phyloP scores from a whole-genome alignment of 192 early-diverging fungal genomes.

The Phycomyces blakesleeanus region DNA sequence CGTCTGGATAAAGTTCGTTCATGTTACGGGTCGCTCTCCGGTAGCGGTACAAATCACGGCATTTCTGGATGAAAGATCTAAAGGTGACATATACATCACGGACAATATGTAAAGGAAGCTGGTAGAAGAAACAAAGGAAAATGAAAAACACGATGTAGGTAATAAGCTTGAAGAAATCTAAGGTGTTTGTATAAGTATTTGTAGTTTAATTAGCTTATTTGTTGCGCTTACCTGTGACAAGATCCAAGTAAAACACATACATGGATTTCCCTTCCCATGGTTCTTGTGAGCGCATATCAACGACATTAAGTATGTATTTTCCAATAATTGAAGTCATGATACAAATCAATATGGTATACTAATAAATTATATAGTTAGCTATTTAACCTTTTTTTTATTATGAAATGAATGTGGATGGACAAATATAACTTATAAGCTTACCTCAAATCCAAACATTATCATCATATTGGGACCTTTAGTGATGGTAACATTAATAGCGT shows the following conservation, averaged over 20 bases:
- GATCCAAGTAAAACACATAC: slow-evolving; percentile 87
- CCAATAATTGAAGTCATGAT: slow-evolving; percentile 68
- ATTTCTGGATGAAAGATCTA: slow-evolving; percentile 86
- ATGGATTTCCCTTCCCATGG: slow-evolving; percentile 96
- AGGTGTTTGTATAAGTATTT: no score
- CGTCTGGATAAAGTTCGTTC: slow-evolving; percentile 93
- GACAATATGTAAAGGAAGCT: slow-evolving; percentile 91
- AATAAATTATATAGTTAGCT: background rate
- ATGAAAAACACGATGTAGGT: slow-evolving; percentile 88
- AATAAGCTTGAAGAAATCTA: slow-evolving; percentile 87
- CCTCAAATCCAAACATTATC: slow-evolving; percentile 98
- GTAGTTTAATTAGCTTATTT: no score
- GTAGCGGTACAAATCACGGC: slow-evolving; percentile 86
- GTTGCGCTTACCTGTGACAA: slow-evolving; percentile 73
- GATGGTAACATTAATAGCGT: slow-evolving; percentile 60
- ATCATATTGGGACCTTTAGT: slow-evolving; percentile 84
- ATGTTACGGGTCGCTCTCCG: slow-evolving; percentile 93
- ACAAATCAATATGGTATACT: slow-evolving; percentile 86
- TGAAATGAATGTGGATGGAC: background rate
- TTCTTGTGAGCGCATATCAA: slow-evolving; percentile 74
- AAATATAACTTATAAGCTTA: slow-evolving; percentile 21
- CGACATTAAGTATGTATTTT: slow-evolving; percentile 85
- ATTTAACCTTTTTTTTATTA: background rate
- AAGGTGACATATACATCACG: slow-evolving; percentile 94
- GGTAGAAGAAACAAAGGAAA: slow-evolving; percentile 77